Evolutionary conservation across 352 stramenopile genomes (phyloP).

Genomic region (Pythium coloratum): DNA sequence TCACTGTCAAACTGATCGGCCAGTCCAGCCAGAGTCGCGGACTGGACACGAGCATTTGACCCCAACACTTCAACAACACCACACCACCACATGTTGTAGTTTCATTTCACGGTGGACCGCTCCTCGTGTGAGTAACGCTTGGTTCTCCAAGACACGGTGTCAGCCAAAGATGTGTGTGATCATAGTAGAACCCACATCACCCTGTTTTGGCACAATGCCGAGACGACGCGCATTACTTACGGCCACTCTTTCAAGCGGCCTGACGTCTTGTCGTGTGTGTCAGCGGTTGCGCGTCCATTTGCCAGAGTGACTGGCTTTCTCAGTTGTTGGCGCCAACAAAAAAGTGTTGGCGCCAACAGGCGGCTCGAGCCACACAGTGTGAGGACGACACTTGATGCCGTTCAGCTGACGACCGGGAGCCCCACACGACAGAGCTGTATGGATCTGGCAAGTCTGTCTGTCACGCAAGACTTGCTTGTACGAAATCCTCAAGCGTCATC

Average conservation of each 20-base stretch:
- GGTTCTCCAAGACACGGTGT: neutral
- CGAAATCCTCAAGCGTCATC: neutral
- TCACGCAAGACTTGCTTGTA: neutral
- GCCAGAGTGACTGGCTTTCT: neutral
- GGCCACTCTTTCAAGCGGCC: neutral
- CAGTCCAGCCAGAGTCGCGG: neutral
- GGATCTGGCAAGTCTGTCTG: neutral
- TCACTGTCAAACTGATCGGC: neutral
- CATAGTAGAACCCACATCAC: neutral
- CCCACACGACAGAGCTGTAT: neutral
- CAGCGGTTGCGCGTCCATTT: neutral
- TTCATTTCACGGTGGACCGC: constrained; percentile 16
- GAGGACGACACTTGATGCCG: neutral
- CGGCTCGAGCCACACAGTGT: neutral
- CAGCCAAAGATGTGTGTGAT: neutral
- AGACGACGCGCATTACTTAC: neutral
- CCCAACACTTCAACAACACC: constrained; percentile 9
- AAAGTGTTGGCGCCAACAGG: neutral
- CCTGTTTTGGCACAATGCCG: neutral
- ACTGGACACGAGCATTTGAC: neutral
- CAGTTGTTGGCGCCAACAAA: neutral
- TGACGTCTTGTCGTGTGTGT: neutral
- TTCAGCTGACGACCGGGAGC: neutral
- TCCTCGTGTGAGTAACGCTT: constrained; percentile 2
- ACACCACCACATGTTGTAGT: neutral